Base-by-base conservation (phyloP, 495 filamentous ascomycete genomes). In the Patellaria atrata region DNA sequence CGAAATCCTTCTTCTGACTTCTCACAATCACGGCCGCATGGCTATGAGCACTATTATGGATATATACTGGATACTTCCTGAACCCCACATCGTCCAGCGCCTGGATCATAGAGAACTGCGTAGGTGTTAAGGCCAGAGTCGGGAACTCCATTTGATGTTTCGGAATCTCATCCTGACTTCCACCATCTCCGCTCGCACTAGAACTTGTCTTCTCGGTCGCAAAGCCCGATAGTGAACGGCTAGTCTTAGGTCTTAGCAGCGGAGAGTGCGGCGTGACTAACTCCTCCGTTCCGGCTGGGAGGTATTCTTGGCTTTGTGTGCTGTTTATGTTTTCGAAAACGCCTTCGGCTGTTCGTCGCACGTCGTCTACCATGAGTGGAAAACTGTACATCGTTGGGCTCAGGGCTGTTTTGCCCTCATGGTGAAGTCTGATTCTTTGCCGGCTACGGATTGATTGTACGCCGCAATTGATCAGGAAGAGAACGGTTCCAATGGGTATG, bases 1-100 rank as follows among this genome's bases (percentile, higher is more conserved):
- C 59, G 44, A 80, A 89, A 5, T 51, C 60, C 36, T 61, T 51
- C 52, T 70, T 71, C 12, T 71, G 61, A 40, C 52, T 66, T 34
- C 89, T 66, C 19, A 87, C 71, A 47, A 97, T 79, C 33, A 97
- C 92, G 1, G 87, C 87, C 0, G 87, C 89, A 53, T 97, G 89
- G 29, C 65, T 79, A 49, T 93, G 85, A 20, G 63, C 52, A 26
- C 68, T 67, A 2, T 84, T 75, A 30, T 91, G 82, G 25, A 97
- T 94, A 58, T 79, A 75, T 3, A 93, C 81, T 0, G 73, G 75
- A 56, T 80, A 87, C 56, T 89, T 94, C 13, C 66, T 68, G 59
- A 78, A 85, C 7, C 77, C 75, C 0, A 92, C 62, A 7, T 60
- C 52, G 48, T 94, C 78, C 41, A 97, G 57, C 11, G 73, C 71